Evolutionary conservation across 2,329 filamentous ascomycete genomes (phyloP).

Genomic region (Ophiocordyceps unilateralis): DNA sequence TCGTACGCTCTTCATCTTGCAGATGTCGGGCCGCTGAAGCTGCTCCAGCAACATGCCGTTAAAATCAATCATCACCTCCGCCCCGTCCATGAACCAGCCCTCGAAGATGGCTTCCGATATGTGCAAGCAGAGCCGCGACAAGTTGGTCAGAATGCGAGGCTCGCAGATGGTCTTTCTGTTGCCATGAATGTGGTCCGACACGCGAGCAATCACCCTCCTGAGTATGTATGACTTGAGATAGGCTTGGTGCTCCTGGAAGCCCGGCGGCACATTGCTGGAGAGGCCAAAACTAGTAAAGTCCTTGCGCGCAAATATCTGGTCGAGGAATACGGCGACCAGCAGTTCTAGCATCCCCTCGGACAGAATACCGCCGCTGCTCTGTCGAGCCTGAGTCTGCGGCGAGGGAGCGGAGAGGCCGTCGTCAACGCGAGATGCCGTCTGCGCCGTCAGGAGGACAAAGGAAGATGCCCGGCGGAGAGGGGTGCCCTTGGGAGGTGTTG

Average conservation of each 20-base stretch:
- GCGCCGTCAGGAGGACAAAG: slow-evolving; percentile 71
- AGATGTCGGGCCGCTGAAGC: slow-evolving; percentile 68
- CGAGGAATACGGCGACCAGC: slow-evolving; percentile 62
- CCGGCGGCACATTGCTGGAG: slow-evolving; percentile 75
- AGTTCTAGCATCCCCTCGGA: slow-evolving; percentile 65
- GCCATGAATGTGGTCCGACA: slow-evolving; percentile 52
- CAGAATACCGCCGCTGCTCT: slow-evolving; percentile 47
- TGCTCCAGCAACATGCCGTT: slow-evolving; percentile 74
- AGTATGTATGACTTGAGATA: slow-evolving; percentile 89
- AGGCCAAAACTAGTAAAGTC: slow-evolving; percentile 81
- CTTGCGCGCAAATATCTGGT: slow-evolving; percentile 71
- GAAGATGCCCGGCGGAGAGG: slow-evolving; percentile 69
- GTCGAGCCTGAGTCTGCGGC: slow-evolving; percentile 27
- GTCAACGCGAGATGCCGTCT: slow-evolving; percentile 38
- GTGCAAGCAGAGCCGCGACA: slow-evolving; percentile 65
- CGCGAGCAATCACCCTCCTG: slow-evolving; percentile 52
- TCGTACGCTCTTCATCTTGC: slow-evolving; percentile 70
- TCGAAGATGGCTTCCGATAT: slow-evolving; percentile 85
- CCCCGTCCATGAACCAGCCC: slow-evolving; percentile 88
- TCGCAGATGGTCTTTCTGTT: slow-evolving; percentile 61
- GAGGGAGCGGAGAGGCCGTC: slow-evolving; percentile 22
- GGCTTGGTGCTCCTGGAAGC: slow-evolving; percentile 85
- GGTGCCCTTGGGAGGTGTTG: slow-evolving; percentile 33
- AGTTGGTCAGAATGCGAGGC: slow-evolving; percentile 69
- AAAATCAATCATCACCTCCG: slow-evolving; percentile 70